Conservation (phyloP, 2,329 filamentous ascomycete species). For the Verticillium isaacii region DNA sequence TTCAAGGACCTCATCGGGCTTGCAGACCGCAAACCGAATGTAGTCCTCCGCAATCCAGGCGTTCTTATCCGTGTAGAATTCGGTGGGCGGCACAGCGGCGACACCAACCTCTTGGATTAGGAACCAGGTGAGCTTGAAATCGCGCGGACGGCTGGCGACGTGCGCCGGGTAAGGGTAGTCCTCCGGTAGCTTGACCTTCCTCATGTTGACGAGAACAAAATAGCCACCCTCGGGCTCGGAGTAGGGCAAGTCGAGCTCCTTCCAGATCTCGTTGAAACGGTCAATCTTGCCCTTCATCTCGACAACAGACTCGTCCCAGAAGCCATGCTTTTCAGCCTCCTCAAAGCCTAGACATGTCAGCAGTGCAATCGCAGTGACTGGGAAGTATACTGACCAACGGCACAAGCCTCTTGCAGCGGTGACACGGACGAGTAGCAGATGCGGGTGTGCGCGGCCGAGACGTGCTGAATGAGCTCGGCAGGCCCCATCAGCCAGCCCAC, state of each 20-base stretch:
- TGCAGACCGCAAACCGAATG: constrained; percentile 93
- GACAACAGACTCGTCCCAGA: constrained; percentile 77
- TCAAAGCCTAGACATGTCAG: constrained; percentile 59
- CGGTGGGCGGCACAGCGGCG: constrained; percentile 91
- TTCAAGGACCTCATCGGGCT: constrained; percentile 81
- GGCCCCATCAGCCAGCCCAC: constrained; percentile 93
- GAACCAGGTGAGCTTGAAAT: constrained; percentile 96
- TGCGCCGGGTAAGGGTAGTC: constrained; percentile 87
- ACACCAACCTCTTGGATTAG: constrained; percentile 94
- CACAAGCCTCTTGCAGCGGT: constrained; percentile 88
- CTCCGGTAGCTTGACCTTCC: constrained; percentile 76
- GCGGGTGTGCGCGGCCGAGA: constrained; percentile 85
- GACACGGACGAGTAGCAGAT: constrained; percentile 96
- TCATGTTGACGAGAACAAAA: constrained; percentile 93
- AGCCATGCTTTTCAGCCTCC: constrained; percentile 75
- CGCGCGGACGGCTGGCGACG: constrained; percentile 78
- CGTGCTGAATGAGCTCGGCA: constrained; percentile 83
- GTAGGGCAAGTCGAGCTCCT: constrained; percentile 72
- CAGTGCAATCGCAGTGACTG: too few species aligned
- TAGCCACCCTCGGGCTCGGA: constrained; percentile 95
- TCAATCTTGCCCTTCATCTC: constrained; percentile 91
- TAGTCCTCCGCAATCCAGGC: constrained; percentile 87
- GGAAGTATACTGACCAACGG: constrained; percentile 52
- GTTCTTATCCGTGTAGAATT: constrained; percentile 89
- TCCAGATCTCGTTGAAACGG: constrained; percentile 77